Percentiles rank a stretch among this genome's conserved stretches.
phyloP scores from a whole-genome alignment of 148 eudicot genomes.

The Rheum nobile region DNA sequence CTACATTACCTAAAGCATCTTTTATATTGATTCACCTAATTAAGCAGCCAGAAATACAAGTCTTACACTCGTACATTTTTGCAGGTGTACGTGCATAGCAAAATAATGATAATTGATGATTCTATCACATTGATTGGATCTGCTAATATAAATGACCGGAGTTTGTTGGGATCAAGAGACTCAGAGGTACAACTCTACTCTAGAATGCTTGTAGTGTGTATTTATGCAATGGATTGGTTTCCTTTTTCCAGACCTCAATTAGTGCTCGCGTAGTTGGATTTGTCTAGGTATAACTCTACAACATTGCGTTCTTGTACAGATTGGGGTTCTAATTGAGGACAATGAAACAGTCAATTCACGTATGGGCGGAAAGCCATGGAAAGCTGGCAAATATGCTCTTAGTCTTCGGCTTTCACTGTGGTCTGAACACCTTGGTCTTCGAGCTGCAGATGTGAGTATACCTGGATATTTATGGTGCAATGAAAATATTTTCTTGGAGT shows the following conservation, averaged over 20 bases:
- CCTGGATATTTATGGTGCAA: not conserved
- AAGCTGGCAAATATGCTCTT: conserved; percentile 82
- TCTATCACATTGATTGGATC: conserved; percentile 73
- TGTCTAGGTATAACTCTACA: not conserved
- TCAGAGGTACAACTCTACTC: conserved; percentile 57
- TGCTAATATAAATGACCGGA: conserved; percentile 93
- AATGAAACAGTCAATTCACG: conserved; percentile 66
- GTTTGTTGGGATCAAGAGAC: conserved; percentile 95
- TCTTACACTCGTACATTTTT: not conserved
- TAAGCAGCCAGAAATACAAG: not conserved
- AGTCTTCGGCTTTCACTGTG: conserved; percentile 89
- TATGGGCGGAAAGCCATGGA: conserved; percentile 89
- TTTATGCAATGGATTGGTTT: too few species aligned
- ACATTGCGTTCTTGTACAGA: conserved; percentile 26
- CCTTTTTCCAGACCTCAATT: not conserved
- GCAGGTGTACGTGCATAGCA: conserved; percentile 97
- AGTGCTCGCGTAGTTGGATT: not conserved
- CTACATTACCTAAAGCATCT: not conserved
- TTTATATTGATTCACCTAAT: not conserved
- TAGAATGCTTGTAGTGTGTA: not conserved
- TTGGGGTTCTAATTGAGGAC: conserved; percentile 89
- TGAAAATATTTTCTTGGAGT: not conserved
- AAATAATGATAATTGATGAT: conserved; percentile 94
- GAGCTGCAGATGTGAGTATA: conserved; percentile 51
- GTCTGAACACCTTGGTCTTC: conserved; percentile 97